phyloP scores from a whole-genome alignment of 2,329 filamentous ascomycete genomes.

The Chaetomium globosum region DNA sequence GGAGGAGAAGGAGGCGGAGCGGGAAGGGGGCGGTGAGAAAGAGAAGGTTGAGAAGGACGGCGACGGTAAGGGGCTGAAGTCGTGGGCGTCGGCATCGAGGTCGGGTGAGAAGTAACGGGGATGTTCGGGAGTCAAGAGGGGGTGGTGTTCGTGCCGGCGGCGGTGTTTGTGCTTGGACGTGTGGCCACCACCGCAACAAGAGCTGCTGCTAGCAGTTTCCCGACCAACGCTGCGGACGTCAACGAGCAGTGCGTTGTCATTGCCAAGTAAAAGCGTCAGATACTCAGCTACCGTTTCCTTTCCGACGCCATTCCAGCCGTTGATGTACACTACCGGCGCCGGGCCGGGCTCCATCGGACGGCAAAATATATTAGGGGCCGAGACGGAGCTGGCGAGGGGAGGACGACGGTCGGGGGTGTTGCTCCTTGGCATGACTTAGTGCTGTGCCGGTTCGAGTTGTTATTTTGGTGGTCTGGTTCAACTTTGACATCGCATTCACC shows the following conservation, averaged over 20 bases:
- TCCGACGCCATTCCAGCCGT: conserved; percentile 42
- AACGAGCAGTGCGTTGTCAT: conserved; percentile 40
- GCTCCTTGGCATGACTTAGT: conserved; percentile 7
- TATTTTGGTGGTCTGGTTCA: not conserved
- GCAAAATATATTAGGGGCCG: conserved; percentile 26
- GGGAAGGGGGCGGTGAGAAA: conserved; percentile 15
- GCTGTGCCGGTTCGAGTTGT: not conserved
- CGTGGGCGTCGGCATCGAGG: conserved; percentile 3
- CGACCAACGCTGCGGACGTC: conserved; percentile 30
- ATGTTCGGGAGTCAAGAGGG: conserved; percentile 31
- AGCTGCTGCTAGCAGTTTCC: not conserved
- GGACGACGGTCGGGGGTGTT: conserved; percentile 14
- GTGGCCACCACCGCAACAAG: not conserved
- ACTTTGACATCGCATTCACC: not conserved
- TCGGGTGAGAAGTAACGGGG: conserved; percentile 30
- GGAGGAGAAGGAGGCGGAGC: conserved; percentile 21
- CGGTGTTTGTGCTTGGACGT: not conserved
- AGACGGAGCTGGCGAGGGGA: conserved; percentile 15
- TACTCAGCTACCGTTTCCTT: conserved; percentile 42
- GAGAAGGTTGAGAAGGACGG: conserved; percentile 16
- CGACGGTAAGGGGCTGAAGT: not conserved
- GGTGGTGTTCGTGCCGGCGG: conserved; percentile 18
- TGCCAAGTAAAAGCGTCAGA: conserved; percentile 40
- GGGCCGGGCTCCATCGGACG: conserved; percentile 33
- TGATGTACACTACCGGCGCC: conserved; percentile 42